A percentile compares a stretch with the other conserved stretches of the same genome.
These are phyloP conservation scores for Aspergillus ellipticus DNA, from an alignment of 495 filamentous ascomycete genomes.

Conservation along the genomic window DNA sequence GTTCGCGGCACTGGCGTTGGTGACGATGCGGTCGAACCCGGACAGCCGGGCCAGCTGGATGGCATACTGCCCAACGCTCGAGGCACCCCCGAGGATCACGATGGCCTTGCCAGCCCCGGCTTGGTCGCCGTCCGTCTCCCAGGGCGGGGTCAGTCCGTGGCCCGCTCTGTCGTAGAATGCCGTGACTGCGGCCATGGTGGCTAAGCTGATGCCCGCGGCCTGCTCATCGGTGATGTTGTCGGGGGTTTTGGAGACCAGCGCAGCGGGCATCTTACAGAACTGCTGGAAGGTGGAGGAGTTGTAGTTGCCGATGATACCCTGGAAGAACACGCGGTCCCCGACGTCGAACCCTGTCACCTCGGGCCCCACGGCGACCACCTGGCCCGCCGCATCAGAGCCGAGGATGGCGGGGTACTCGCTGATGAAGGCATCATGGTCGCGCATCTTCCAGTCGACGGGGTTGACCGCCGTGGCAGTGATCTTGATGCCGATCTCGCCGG, in stretches of 20 bases:
- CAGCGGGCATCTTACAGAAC: conserved; percentile 27
- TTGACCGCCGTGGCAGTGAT: conserved; percentile 46
- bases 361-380: conserved; percentile 32
- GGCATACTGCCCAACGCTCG: conserved; percentile 38
- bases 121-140: conserved; percentile 21
- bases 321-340: conserved; percentile 38
- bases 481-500: conserved; percentile 23
- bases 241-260: conserved; percentile 30
- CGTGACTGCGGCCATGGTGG: conserved; percentile 28
- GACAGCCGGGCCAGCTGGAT: conserved; percentile 40
- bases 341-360: conserved; percentile 22
- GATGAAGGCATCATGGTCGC: conserved; percentile 26
- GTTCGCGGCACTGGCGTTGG: conserved; percentile 41
- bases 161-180: conserved; percentile 29
- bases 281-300: conserved; percentile 43
- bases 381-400: conserved; percentile 39
- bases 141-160: conserved; percentile 14
- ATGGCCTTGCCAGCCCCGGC: conserved; percentile 28
- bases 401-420: conserved; percentile 35
- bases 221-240: conserved; percentile 35
- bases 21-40: conserved; percentile 42
- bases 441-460: conserved; percentile 36
- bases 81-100: conserved; percentile 46
- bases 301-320: conserved; percentile 22
- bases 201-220: conserved; percentile 38